Base-by-base conservation (phyloP, 495 filamentous ascomycete genomes). In the Daldinia caldariorum region DNA sequence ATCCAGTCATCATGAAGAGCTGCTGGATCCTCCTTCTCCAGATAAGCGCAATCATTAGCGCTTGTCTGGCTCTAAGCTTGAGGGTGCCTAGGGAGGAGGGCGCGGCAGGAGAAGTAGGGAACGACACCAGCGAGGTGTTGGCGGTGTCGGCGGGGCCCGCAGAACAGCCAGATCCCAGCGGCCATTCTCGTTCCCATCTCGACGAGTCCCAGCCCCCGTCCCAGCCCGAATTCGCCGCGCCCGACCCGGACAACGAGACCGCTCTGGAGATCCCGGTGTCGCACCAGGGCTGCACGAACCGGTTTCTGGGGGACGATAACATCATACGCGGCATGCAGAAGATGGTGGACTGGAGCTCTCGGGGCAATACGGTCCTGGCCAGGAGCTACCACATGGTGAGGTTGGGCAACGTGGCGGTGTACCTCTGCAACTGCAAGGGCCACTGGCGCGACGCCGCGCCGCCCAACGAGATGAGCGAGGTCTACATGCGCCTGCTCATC, bases 381-480 rank as follows among this genome's bases (percentile, higher is more conserved):
- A 51, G 38, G 31, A 18, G 2, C 14, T 0, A 55, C 16, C 58
- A 62, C 51, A 20, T 38, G n/a, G 63, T 53, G n/a, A 4, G 31
- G 4, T 4, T 14, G 29, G 58, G 16, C 0, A 0, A n/a, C 1
- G 54, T 38, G 12, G 34, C 16, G 18, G 9, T 32, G 0, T 73
- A 79, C 72, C 38, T 92, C 84, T 81, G 89, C 88, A 16, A 90
- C 88, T 76, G 69, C 57, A 70, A 73, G 63, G 39, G 7, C 35
- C 20, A n/a, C 10, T 45, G 18, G 6, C 0, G 1, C 5, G 71
- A 71, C 38, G 2, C 5, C 14, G 61, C 32, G 6, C 70, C 66
- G 0, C 32, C 3, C 2, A 6, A 10, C 54, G 73, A 75, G 51
- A 61, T 73, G 34, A 53, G 59, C 18, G 56, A 65, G 16, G 59